phyloP scores from a whole-genome alignment of 2,329 filamentous ascomycete species.

The Lojkania enalia region DNA sequence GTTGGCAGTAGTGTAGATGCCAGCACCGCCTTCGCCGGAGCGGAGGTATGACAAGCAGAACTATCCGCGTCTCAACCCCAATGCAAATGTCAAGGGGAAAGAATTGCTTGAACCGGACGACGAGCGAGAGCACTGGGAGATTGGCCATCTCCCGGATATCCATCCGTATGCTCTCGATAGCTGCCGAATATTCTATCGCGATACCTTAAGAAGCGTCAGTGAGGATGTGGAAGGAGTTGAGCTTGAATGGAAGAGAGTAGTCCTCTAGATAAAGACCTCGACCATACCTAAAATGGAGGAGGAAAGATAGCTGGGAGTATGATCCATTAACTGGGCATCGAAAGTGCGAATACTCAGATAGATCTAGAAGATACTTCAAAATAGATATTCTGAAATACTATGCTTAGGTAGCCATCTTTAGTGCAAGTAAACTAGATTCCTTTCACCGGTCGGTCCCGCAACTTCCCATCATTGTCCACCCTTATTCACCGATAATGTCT shows the following conservation, averaged over 20 bases:
- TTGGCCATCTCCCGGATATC: constrained; percentile 77
- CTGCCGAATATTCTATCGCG: constrained; percentile 92
- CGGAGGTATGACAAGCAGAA: constrained; percentile 61
- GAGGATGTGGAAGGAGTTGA: constrained; percentile 56
- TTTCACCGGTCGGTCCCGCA: no score
- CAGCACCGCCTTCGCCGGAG: constrained; percentile 62
- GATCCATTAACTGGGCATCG: constrained; percentile 68
- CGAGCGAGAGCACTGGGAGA: constrained; percentile 68
- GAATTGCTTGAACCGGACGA: constrained; percentile 43
- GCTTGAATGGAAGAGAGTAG: constrained; percentile 88
- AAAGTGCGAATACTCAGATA: no score
- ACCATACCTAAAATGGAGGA: constrained; percentile 84
- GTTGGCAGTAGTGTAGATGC: constrained; percentile 71
- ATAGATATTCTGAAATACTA: no score
- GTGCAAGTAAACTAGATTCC: no score
- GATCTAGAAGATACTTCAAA: no score
- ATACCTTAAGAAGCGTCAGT: constrained; percentile 67
- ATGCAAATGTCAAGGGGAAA: constrained; percentile 48
- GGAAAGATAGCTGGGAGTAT: constrained; percentile 83
- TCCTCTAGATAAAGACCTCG: constrained; percentile 87
- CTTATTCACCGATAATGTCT: no score
- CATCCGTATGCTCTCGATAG: constrained; percentile 81
- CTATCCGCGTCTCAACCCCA: constrained; percentile 27
- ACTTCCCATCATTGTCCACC: no score
- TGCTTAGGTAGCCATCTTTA: no score